These are phyloP conservation scores for Stemphylium beticola DNA, from an alignment of 2,329 filamentous ascomycete species.

Conservation along the genomic window DNA sequence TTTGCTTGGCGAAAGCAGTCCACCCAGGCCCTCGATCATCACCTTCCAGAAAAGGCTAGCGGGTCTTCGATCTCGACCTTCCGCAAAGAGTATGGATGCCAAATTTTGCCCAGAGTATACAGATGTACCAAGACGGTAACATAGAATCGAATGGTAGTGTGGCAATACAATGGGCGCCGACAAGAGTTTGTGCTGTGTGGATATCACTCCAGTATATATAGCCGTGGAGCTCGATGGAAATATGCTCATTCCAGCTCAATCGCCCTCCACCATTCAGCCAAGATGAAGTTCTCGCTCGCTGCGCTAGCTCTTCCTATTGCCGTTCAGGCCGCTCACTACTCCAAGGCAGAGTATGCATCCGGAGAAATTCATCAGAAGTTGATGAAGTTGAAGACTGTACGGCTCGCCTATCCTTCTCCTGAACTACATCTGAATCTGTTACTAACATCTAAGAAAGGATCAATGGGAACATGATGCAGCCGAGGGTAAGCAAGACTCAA, in stretches of 20 bases:
- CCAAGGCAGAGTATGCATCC: constrained; percentile 32
- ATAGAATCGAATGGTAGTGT: constrained; percentile 1
- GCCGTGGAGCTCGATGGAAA: constrained; percentile 10
- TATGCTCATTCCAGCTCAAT: constrained; percentile 34
- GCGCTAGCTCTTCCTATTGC: constrained; percentile 29
- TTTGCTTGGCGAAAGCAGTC: constrained; percentile 5
- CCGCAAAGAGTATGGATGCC: constrained; percentile 18
- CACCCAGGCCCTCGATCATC: background rate
- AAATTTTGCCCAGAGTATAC: constrained; percentile 15
- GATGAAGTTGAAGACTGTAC: constrained; percentile 36
- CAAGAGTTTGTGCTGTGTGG: background rate
- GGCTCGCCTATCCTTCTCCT: background rate
- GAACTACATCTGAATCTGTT: background rate
- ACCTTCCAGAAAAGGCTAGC: constrained; percentile 17
- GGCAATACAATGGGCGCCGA: constrained; percentile 1
- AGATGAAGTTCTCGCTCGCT: constrained; percentile 35
- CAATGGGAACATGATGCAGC: constrained; percentile 32
- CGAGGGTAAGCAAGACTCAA: constrained; percentile 21
- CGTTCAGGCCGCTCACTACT: constrained; percentile 29
- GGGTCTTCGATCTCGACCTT: constrained; percentile 11
- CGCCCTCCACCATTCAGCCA: constrained; percentile 19
- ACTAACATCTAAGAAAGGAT: constrained; percentile 11
- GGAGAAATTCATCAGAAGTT: constrained; percentile 32
- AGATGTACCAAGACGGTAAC: constrained; percentile 16
- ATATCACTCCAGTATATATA: constrained; percentile 24